phyloP scores from a whole-genome alignment of 495 filamentous ascomycete species.

The Echria macrotheca region DNA sequence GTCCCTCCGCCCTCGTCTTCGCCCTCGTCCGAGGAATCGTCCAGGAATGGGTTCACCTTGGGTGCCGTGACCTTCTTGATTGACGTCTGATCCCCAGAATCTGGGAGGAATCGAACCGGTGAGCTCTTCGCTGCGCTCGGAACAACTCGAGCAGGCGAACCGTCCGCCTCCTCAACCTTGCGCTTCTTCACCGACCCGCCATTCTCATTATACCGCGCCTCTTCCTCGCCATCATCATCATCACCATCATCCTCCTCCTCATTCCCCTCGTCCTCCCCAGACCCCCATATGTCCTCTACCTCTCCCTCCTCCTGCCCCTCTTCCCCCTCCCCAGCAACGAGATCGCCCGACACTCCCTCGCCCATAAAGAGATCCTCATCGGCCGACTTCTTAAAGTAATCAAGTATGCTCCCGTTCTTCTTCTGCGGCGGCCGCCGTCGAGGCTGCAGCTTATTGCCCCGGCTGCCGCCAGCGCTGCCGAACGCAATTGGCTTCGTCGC shows the following conservation, averaged over 20 bases:
- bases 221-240: background rate
- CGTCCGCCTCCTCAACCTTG: background rate
- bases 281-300: too few species aligned
- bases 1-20: background rate
- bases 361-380: conserved; percentile 31
- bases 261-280: conserved; percentile 38
- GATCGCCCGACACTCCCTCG: background rate
- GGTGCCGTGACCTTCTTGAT: background rate
- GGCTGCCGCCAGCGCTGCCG: too few species aligned
- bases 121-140: too few species aligned
- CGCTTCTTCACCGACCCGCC: conserved; percentile 1
- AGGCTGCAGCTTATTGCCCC: conserved; percentile 3
- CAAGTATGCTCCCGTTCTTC: conserved; percentile 69
- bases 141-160: background rate
- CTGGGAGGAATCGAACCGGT: too few species aligned
- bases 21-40: conserved; percentile 20
- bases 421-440: conserved; percentile 16
- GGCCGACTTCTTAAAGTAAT: conserved; percentile 75
- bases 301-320: conserved; percentile 4
- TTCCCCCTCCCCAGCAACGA: background rate
- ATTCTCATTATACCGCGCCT: conserved; percentile 6
- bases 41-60: conserved; percentile 28
- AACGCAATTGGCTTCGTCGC: too few species aligned
- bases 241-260: background rate
- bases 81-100: too few species aligned